Conservation (phyloP, 2,329 filamentous ascomycete genomes). For the Hypoxylon sp. region DNA sequence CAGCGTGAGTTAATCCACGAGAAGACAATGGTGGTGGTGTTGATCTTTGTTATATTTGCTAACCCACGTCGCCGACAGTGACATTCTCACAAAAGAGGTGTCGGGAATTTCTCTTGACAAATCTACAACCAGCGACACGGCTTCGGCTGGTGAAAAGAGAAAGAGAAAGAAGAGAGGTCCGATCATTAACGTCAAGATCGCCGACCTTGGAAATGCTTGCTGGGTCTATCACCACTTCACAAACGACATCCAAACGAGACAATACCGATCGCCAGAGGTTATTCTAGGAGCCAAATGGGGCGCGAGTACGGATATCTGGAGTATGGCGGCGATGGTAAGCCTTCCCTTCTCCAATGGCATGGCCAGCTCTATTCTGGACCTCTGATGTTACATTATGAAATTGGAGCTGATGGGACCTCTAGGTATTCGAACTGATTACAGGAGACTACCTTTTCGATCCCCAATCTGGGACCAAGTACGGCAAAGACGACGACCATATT, state of each 20-base stretch:
- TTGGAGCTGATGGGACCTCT: slow-evolving; percentile 25
- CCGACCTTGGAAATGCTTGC: slow-evolving; percentile 96
- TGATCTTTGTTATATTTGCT: slow-evolving; percentile 15
- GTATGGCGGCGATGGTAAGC: slow-evolving; percentile 97
- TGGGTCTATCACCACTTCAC: slow-evolving; percentile 99
- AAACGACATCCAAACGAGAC: slow-evolving; percentile 97
- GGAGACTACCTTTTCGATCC: slow-evolving; percentile 99
- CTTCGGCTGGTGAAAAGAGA: slow-evolving; percentile 71
- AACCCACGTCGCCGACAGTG: slow-evolving; percentile 62
- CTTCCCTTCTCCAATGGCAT: neutral
- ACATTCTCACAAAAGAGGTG: slow-evolving; percentile 90
- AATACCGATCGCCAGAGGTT: slow-evolving; percentile 97
- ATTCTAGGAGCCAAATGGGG: slow-evolving; percentile 98
- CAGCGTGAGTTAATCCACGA: slow-evolving; percentile 78
- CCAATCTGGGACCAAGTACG: slow-evolving; percentile 98
- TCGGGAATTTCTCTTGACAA: slow-evolving; percentile 95
- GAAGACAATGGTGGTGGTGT: neutral
- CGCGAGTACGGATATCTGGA: slow-evolving; percentile 99
- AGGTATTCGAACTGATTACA: slow-evolving; percentile 98
- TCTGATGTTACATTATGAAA: neutral
- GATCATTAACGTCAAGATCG: slow-evolving; percentile 98
- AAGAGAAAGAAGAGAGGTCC: slow-evolving; percentile 67
- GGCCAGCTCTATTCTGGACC: neutral
- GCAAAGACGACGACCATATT: slow-evolving; percentile 99
- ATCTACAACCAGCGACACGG: slow-evolving; percentile 54